Evolutionary conservation across 768 basidiomycete species (phyloP), one percentile per base, ranked within the genome.

Genomic region (Boletales sp.): DNA sequence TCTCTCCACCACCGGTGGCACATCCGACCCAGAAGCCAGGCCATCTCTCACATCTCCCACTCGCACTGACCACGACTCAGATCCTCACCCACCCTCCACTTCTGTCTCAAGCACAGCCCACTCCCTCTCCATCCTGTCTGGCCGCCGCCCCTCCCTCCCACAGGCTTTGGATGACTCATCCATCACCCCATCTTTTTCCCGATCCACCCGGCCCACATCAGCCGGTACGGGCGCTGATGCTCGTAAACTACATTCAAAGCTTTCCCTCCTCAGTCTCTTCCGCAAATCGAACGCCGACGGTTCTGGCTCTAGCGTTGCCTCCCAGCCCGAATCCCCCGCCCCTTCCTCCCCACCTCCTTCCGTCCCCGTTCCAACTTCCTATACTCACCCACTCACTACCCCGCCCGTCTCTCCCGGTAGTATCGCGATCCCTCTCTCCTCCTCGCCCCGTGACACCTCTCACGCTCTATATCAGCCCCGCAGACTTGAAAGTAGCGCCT

Each of bases 251-350:
- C 77, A 78, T 25, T 82, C 83, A 66, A 90, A 90, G 65, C 78
- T 87, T 49, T 89, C 87, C 19, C 71, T 90, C 46, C 72, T 89
- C 55, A 83, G 80, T 57, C 73, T 90, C 14, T 89, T 90, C 72
- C 85, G 80, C 74, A 86, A 84, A 68, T 53, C 72, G 0, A 73
- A 70, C 12, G 75, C 65, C 12, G 74, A 70, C 32, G 64, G 68
- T 25, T 70, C 67, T 6, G 56, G 57, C 41, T 68, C 66, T 11
- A 68, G 74, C 70, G 44, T 71, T 62, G 50, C 62, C 51, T 61
- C 66, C 12, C 54, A 55, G 17, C 57, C 70, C n/a, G 63, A 69
- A 43, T 59, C 61, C 10, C 60, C 60, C n/a, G 58, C 50, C 31
- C 63, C 56, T 2, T 54, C 68, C 2, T 57, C 70, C 1, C 59